Percentiles rank a stretch among this genome's conserved stretches.
Conservation (phyloP, 1,284 basidiomycete genomes). For the Pascua guehoae region DNA sequence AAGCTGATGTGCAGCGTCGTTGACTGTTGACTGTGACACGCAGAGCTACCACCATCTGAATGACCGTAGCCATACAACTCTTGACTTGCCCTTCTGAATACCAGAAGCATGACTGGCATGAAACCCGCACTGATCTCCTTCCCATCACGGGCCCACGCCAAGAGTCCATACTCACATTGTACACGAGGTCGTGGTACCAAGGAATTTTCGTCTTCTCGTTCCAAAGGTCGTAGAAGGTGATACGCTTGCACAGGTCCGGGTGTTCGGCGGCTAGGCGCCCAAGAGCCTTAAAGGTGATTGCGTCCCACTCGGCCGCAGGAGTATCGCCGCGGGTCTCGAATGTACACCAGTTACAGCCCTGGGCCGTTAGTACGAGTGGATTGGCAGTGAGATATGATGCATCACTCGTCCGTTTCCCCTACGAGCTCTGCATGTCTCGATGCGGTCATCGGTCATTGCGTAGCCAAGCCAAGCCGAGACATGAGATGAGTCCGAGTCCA, state of each 20-base stretch:
- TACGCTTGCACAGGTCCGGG: conserved; percentile 47
- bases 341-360: conserved; percentile 68
- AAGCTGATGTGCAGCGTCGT: background rate
- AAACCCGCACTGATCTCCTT: no score
- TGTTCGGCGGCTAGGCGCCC: conserved; percentile 54
- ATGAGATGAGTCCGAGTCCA: background rate
- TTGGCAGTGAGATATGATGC: background rate
- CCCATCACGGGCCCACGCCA: background rate
- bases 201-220: conserved; percentile 38
- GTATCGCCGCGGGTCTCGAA: conserved; percentile 46
- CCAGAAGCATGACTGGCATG: no score
- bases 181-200: conserved; percentile 58
- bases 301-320: conserved; percentile 51
- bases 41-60: no score
- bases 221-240: conserved; percentile 53
- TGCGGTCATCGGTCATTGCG: background rate
- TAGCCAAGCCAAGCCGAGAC: background rate
- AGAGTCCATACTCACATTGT: conserved; percentile 50
- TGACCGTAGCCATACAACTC: no score
- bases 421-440: background rate
- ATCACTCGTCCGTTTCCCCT: background rate
- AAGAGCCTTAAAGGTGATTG: conserved; percentile 50
- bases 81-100: no score
- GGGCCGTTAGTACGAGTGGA: conserved; percentile 2
- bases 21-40: background rate